Evolutionary conservation across 2,329 filamentous ascomycete genomes (phyloP).

Genomic region (Ophiostoma sp.): DNA sequence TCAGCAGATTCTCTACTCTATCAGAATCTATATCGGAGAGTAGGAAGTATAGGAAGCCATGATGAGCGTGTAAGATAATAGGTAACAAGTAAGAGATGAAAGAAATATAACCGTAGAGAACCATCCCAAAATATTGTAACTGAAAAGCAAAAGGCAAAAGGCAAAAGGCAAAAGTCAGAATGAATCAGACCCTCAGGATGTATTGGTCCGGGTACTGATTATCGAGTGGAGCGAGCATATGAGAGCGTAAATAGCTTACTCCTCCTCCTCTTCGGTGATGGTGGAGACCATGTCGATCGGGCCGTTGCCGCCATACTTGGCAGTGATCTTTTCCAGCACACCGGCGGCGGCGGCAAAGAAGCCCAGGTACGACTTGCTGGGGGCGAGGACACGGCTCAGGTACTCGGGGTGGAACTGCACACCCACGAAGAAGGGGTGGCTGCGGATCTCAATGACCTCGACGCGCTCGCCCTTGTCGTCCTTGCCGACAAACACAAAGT

Average conservation of each 20-base stretch:
- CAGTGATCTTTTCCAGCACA: slow-evolving; percentile 47
- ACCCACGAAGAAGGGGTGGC: slow-evolving; percentile 67
- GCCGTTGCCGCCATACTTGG: slow-evolving; percentile 27
- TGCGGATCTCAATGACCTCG: slow-evolving; percentile 70
- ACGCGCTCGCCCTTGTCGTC: slow-evolving; percentile 68
- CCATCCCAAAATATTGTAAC: no score
- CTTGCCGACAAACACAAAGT: slow-evolving; percentile 65
- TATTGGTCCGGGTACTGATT: neutral
- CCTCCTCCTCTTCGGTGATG: slow-evolving; percentile 1
- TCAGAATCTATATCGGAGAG: no score
- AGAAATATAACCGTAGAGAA: no score
- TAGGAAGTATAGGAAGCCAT: no score
- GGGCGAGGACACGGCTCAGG: slow-evolving; percentile 65
- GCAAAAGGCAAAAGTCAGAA: neutral
- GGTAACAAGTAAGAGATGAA: no score
- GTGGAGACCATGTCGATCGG: neutral
- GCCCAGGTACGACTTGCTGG: slow-evolving; percentile 71
- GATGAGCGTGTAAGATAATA: no score
- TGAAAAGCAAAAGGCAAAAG: no score
- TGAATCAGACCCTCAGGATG: neutral
- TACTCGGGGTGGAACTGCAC: slow-evolving; percentile 92
- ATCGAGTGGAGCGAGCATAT: neutral
- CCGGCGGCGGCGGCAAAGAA: slow-evolving; percentile 75
- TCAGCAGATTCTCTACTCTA: no score
- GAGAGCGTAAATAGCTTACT: neutral